These are phyloP conservation scores for Chondrostereum purpureum DNA, from an alignment of 1,284 basidiomycete species.

Conservation along the genomic window DNA sequence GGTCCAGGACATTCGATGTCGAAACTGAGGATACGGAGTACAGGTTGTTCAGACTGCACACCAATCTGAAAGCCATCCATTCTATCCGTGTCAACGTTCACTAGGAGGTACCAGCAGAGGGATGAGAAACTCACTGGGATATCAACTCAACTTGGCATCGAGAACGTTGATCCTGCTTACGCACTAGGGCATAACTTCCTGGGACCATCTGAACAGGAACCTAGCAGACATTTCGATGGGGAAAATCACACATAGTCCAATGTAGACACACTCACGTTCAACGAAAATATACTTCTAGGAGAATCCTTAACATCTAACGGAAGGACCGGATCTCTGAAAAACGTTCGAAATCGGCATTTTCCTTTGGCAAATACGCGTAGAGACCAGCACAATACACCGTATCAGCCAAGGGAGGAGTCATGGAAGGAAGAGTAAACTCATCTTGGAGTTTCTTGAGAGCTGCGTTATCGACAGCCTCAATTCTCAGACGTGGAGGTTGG, in stretches of 20 bases:
- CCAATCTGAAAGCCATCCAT: no score
- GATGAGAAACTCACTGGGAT: background rate
- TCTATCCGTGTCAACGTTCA: no score
- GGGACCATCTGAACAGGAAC: background rate
- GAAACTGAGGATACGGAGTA: slow-evolving; percentile 60
- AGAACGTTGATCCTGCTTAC: background rate
- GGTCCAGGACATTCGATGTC: slow-evolving; percentile 73
- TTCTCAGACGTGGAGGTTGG: background rate
- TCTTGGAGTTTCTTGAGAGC: background rate
- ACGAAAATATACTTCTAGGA: background rate
- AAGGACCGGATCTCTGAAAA: background rate
- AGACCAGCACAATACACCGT: no score
- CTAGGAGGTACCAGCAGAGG: no score
- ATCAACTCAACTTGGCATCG: background rate
- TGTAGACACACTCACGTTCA: background rate
- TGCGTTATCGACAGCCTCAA: background rate
- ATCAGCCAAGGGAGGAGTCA: background rate
- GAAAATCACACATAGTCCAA: background rate
- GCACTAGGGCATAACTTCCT: background rate
- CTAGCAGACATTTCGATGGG: background rate
- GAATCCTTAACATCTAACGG: background rate
- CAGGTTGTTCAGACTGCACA: no score
- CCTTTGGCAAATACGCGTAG: background rate
- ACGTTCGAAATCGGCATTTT: background rate
- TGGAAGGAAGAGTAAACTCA: background rate